Base-by-base conservation (phyloP, 345 rosid genomes). In the Streptanthus diversifolius region DNA sequence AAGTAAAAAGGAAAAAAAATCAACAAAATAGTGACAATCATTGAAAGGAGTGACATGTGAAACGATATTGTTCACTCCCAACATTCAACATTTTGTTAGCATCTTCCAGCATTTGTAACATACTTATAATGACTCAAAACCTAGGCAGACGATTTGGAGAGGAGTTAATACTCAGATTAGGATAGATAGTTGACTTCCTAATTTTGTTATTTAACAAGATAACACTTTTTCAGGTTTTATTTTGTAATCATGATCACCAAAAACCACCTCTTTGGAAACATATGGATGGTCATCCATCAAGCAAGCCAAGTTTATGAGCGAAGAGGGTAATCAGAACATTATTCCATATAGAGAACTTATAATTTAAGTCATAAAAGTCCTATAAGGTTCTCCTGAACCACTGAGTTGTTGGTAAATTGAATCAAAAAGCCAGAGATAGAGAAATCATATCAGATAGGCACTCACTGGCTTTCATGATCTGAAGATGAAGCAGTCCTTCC, bases 401-500 rank as follows among this genome's bases (percentile, higher is more conserved):
- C 29, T 45, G 24, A 65, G 57, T 37, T 65, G 65, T 35, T 55
- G 36, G 47, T 8, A 65, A 55, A 56, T 9, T 57, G 17, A 68
- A 48, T 48, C 43, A 22, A 66, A 14, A 14, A 48, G 43, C 61
- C 29, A 43, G 45, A 64, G 17, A 63, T 27, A 15, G 37, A 41
- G 48, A 56, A 44, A 55, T 29, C 7, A 45, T 55, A 52, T 73
- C 8, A 62, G 63, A 58, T 13, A 60, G 79, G 82, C 66, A 90
- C 99, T 95, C 81, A 95, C 99, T 95, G 98, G 83, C 97, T 88
- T 82, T 95, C 99, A 62, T 71, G 97, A 67, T 95, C 99, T 13
- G 98, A 92, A 59, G 99, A 95, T 32, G 98, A 95, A 74, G 88
- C 98, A 77, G 81, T 83, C 81, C 96, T 87, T 66, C 92, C 95